Conservation (phyloP, 2,329 filamentous ascomycete species). For the Fusarium nanum region DNA sequence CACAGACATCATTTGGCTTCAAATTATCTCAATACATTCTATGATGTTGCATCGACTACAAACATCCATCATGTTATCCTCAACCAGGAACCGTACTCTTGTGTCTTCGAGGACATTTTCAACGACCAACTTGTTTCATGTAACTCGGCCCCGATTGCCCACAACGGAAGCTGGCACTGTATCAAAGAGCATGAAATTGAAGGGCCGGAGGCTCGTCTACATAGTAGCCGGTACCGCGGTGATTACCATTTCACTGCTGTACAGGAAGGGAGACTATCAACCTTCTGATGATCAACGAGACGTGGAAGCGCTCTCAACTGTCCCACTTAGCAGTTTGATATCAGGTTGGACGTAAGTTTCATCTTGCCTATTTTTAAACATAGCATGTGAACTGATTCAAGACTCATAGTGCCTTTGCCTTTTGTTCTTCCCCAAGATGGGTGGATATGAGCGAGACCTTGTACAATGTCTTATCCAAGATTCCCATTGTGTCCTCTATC, state of each 20-base stretch:
- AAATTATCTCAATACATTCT: no score
- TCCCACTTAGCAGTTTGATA: slow-evolving; percentile 8
- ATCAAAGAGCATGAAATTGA: no score
- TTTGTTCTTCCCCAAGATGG: slow-evolving; percentile 40
- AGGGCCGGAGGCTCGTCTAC: background rate
- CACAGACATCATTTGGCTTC: no score
- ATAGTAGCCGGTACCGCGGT: background rate
- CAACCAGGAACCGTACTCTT: no score
- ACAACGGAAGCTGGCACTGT: no score
- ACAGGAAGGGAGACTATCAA: background rate
- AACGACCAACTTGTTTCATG: no score
- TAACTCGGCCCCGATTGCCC: no score
- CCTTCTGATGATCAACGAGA: slow-evolving; percentile 4
- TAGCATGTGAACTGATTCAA: background rate
- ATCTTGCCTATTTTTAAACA: background rate
- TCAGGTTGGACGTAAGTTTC: slow-evolving; percentile 16
- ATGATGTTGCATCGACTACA: no score
- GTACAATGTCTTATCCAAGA: slow-evolving; percentile 25
- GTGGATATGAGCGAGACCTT: slow-evolving; percentile 35
- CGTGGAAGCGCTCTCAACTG: slow-evolving; percentile 4
- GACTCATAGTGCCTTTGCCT: slow-evolving; percentile 29
- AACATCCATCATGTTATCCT: no score
- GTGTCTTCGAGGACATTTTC: no score
- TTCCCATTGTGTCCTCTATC: slow-evolving; percentile 34
- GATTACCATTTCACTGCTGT: background rate